Percentiles rank a stretch among this genome's conserved stretches.
Conservation (phyloP, 2,329 filamentous ascomycete genomes). For the Apiospora saccharicola region DNA sequence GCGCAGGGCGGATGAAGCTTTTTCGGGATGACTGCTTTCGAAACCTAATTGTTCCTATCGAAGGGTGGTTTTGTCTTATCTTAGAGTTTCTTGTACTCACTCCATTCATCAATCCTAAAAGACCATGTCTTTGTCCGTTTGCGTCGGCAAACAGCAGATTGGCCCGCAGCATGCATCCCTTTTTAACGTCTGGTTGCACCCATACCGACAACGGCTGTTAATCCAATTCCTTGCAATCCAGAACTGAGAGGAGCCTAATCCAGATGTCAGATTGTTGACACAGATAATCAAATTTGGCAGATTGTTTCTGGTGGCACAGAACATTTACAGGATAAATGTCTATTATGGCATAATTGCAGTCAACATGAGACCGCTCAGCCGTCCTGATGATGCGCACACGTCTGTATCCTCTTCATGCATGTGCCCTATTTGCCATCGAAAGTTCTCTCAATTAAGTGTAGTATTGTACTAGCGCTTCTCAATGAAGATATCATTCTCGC, state of each 20-base stretch:
- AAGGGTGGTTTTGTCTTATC: neutral
- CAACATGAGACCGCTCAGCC: neutral
- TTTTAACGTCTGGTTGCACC: neutral
- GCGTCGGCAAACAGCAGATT: neutral
- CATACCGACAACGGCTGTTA: neutral
- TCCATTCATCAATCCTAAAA: neutral
- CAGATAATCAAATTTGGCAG: neutral
- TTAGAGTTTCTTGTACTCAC: neutral
- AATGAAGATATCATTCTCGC: neutral
- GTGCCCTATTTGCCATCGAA: no score
- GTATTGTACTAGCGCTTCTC: neutral
- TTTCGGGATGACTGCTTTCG: neutral
- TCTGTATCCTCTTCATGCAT: no score
- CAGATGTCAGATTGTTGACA: neutral
- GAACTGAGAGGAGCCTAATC: neutral
- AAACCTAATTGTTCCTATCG: neutral
- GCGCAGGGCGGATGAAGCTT: neutral
- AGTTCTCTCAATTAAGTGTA: neutral
- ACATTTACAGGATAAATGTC: neutral
- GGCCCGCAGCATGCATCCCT: neutral
- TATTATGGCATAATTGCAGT: neutral
- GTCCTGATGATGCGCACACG: neutral
- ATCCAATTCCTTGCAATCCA: neutral
- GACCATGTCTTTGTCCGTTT: conserved; percentile 7
- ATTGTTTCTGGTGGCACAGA: neutral